Evolutionary conservation across 1,284 basidiomycete genomes (phyloP).

Genomic region (Ganoderma leucocontextum): DNA sequence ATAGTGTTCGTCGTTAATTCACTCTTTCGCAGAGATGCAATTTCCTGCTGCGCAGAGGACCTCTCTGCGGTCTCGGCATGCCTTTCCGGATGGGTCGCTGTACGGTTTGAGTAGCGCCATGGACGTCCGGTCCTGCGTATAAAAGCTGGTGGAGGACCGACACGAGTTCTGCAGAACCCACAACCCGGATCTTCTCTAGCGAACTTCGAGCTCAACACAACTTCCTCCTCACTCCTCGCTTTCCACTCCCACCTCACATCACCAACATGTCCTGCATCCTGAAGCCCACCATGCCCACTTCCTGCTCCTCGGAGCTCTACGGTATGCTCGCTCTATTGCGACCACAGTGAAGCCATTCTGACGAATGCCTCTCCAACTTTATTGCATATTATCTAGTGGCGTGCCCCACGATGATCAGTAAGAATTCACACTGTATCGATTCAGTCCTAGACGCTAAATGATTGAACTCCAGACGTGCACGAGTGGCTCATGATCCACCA

Average conservation of each 20-base stretch:
- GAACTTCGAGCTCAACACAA: background rate
- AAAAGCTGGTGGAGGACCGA: background rate
- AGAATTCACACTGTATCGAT: background rate
- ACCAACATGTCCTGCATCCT: background rate
- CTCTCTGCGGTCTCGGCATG: background rate
- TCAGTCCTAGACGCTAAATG: background rate
- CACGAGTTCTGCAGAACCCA: background rate
- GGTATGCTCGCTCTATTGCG: background rate
- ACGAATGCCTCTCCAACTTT: background rate
- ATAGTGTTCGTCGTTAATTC: background rate
- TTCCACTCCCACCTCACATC: background rate
- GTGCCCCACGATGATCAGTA: constrained; percentile 6
- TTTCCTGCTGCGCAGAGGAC: background rate
- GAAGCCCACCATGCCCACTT: constrained; percentile 5
- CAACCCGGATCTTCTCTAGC: constrained; percentile 2
- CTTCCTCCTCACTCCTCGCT: background rate
- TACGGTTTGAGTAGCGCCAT: background rate
- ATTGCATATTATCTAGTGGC: background rate
- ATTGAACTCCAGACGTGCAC: background rate
- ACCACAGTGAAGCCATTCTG: background rate
- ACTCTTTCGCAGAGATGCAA: background rate
- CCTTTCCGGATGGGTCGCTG: background rate
- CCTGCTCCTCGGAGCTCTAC: constrained; percentile 1
- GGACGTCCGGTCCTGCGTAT: background rate
- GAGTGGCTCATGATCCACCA: constrained; percentile 6